A percentile compares a stretch with the other conserved stretches of the same genome.
Conservation (phyloP, 305 asterid species). For the Andrographis paniculata region DNA sequence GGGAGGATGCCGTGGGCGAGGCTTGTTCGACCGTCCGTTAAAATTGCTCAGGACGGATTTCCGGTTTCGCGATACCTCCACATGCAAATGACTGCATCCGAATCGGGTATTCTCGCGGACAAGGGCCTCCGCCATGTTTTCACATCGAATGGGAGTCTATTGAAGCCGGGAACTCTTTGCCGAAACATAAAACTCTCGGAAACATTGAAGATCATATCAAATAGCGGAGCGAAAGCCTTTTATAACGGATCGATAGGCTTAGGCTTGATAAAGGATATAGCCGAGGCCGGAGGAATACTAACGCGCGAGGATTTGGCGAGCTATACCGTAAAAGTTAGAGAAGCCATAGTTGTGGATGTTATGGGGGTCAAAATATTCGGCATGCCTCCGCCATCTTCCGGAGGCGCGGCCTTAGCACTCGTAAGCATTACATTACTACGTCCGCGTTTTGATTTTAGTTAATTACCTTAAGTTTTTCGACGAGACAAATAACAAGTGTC, state of each 20-base stretch:
- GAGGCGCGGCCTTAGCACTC: slow-evolving; percentile 51
- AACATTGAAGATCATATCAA: slow-evolving; percentile 31
- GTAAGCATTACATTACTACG: too few relatives aligned
- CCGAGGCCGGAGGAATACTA: slow-evolving; percentile 45
- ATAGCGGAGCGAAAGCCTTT: slow-evolving; percentile 33
- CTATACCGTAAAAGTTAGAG: slow-evolving; percentile 42
- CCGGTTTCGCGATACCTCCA: slow-evolving; percentile 48
- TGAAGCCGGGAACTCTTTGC: slow-evolving; percentile 39
- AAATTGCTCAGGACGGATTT: slow-evolving; percentile 45
- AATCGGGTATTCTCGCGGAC: slow-evolving; percentile 31
- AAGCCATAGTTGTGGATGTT: slow-evolving; percentile 26
- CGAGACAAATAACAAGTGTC: neutral
- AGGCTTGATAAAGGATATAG: slow-evolving; percentile 37
- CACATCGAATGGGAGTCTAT: slow-evolving; percentile 43
- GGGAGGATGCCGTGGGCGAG: slow-evolving; percentile 55
- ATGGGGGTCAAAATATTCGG: slow-evolving; percentile 40
- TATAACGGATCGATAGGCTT: slow-evolving; percentile 51
- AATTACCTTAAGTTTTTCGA: neutral
- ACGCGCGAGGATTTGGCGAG: slow-evolving; percentile 39
- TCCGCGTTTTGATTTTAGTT: too few relatives aligned
- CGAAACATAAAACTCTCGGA: slow-evolving; percentile 36
- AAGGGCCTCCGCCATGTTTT: slow-evolving; percentile 43
- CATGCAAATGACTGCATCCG: slow-evolving; percentile 31
- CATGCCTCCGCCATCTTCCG: slow-evolving; percentile 79
- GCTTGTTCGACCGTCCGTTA: slow-evolving; percentile 51